phyloP scores from a whole-genome alignment of 139 green algal genomes.

The Nannochloris sp. region DNA sequence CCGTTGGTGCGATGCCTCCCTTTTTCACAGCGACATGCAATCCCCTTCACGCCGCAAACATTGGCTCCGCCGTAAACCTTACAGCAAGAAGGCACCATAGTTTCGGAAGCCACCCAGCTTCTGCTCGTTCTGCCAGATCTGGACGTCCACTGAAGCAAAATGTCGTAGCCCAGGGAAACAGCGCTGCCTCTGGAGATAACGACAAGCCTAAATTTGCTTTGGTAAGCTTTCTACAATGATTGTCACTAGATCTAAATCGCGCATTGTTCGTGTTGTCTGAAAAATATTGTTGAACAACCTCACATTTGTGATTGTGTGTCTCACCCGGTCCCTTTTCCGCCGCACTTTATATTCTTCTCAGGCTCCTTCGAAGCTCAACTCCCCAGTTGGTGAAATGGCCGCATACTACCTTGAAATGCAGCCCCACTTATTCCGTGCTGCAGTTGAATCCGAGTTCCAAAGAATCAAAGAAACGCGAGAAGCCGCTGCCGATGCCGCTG shows the following conservation, averaged over 20 bases:
- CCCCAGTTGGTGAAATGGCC: slow-evolving; percentile 81
- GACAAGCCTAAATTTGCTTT: slow-evolving; percentile 4
- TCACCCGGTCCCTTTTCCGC: not conserved
- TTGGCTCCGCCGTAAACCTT: no score
- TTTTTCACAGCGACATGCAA: no score
- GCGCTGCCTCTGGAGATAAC: not conserved
- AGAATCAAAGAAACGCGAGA: slow-evolving; percentile 53
- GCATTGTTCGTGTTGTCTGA: not conserved
- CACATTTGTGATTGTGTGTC: not conserved
- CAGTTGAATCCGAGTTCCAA: slow-evolving; percentile 67
- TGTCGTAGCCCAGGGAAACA: no score
- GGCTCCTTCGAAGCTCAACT: slow-evolving; percentile 75
- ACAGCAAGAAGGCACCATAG: no score
- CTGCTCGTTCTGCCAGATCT: no score
- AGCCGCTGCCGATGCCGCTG: not conserved
- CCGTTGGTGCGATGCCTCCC: no score
- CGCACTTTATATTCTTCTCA: slow-evolving; percentile 17
- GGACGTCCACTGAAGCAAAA: no score
- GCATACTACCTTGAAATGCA: slow-evolving; percentile 76
- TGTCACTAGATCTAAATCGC: not conserved
- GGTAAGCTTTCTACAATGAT: not conserved
- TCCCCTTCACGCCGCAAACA: no score
- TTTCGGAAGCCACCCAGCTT: no score
- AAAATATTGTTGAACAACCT: not conserved
- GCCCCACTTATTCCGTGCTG: slow-evolving; percentile 80